Conservation (phyloP, 179 eudicot genomes). For the Heliamphora pulchella region DNA sequence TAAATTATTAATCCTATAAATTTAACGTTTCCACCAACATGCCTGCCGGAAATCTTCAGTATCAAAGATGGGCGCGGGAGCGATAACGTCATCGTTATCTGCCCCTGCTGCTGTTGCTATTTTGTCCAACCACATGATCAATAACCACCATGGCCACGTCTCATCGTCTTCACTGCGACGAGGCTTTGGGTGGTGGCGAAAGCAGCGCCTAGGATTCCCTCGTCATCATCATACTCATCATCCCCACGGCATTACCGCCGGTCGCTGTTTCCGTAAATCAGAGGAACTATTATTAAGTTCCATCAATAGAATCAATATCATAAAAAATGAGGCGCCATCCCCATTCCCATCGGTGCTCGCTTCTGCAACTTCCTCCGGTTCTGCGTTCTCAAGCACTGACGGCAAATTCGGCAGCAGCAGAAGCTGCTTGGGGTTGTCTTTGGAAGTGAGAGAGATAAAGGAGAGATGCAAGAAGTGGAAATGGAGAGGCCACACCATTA, state of each 20-base stretch:
- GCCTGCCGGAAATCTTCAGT: too few relatives aligned
- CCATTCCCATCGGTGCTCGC: not conserved
- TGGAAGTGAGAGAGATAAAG: conserved; percentile 32
- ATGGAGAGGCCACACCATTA: conserved; percentile 43
- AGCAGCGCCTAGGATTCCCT: not conserved
- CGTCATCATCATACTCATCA: not conserved
- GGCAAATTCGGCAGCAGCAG: not conserved
- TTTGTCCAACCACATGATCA: too few relatives aligned
- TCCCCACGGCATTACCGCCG: not conserved
- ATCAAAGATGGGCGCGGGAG: too few relatives aligned
- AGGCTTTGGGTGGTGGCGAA: not conserved
- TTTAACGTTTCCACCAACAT: too few relatives aligned
- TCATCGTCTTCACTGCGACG: conserved; percentile 6
- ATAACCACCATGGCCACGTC: conserved; percentile 3
- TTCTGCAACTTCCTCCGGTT: not conserved
- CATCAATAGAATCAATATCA: too few relatives aligned
- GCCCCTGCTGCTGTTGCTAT: too few relatives aligned
- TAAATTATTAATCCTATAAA: too few relatives aligned
- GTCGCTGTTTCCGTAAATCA: not conserved
- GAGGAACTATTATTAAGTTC: not conserved
- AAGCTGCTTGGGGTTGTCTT: conserved; percentile 13
- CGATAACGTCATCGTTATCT: too few relatives aligned
- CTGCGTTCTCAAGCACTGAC: not conserved
- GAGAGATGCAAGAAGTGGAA: conserved; percentile 33
- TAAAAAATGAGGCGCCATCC: not conserved